Base-by-base conservation (phyloP, 495 filamentous ascomycete species). In the Penicillium coprophilum region DNA sequence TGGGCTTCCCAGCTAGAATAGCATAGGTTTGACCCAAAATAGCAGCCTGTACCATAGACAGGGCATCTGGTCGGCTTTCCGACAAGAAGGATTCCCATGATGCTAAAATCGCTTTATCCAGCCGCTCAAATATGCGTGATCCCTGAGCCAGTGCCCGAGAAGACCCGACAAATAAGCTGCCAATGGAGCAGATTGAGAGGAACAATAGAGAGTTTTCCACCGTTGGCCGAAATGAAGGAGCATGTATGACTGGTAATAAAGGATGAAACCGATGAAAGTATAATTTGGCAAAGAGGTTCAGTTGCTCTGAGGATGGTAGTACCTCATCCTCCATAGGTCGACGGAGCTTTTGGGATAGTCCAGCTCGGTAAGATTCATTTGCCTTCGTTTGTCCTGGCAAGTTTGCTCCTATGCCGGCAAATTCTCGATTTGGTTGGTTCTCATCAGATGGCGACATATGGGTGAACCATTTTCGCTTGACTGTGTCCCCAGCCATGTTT, bases 1-100 rank as follows among this genome's bases (percentile, higher is more conserved):
- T 71, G 3, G 70, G 59, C 20, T 62, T 38, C 3, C 73, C 70
- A 0, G 73, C 69, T 24, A 76, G 65, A 15, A 74, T 66, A 17
- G 65, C 73, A 56, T 71, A 76, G 0, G 71, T 74, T 44, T 76
- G 73, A 8, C 73, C 71, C 0, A 76, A 41, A 34, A 73, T 58
- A 5, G 70, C 71, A 0, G 73, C 70, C 53, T 76, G 73, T 2
- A 71, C 66, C 64, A 74, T 67, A 9, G 67, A 67, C 11, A 71
- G 51, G 12, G 69, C 71, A 50, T 73, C 65, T 20, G 58, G 57
- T n/a, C 43, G 51, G 39, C 63, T 60, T 27, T 53, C 52, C 5
- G 60, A 59, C 15, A 68, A 23, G 3, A 60, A 59, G 9, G 63
- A 60, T 46, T 64, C 63, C 67, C 70, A 65, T 13, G 71, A 73